Evolutionary conservation across 768 basidiomycete species (phyloP), one percentile per base, ranked within the genome.

Genomic region (Xerocomus potaroensis): DNA sequence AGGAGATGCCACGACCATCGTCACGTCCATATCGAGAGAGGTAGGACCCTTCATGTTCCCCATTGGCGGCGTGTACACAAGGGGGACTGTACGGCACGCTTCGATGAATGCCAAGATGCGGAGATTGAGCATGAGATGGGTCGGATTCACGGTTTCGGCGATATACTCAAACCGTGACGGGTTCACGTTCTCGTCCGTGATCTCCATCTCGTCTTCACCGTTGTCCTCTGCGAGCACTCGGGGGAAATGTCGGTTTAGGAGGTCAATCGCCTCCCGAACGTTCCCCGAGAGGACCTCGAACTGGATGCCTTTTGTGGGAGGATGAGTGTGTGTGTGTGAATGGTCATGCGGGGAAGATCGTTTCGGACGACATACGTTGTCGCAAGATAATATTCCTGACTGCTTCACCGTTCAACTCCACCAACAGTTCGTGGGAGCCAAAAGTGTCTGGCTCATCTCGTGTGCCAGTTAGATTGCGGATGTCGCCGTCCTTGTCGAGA

Each of bases 91-190:
- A 23, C 91, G 81, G 53, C 90, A 82, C 18, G 83, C 77, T 65
- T 97, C 94, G 58, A 89, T 83, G 69, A 96, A 97, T 2, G 80
- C 79, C 33, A 87, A 83, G 39, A 96, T 88, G 41, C 84, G 85
- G 31, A 97, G 81, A 61, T 96, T 93, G 50, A 97, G 76, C 15
- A 73, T 71, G 43, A 95, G 74, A 56, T 92, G 89, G 2, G 72
- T 64, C n/a, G 91, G 85, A 38, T 84, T 74, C 6, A 91, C 84
- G 2, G 79, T 84, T 3, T 80, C 68, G 21, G 78, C 69, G 18
- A 77, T 63, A 52, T 80, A 84, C 46, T 75, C 66, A 34, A 76
- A 64, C 29, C 61, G 62, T 55, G 69, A 31, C 55, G 66, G 49
- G 57, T 70, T 49, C 43, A 45, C 44, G 24, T 65, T 51, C 30